These are phyloP conservation scores for Cudoniella acicularis DNA, from an alignment of 495 filamentous ascomycete species.

Conservation along the genomic window DNA sequence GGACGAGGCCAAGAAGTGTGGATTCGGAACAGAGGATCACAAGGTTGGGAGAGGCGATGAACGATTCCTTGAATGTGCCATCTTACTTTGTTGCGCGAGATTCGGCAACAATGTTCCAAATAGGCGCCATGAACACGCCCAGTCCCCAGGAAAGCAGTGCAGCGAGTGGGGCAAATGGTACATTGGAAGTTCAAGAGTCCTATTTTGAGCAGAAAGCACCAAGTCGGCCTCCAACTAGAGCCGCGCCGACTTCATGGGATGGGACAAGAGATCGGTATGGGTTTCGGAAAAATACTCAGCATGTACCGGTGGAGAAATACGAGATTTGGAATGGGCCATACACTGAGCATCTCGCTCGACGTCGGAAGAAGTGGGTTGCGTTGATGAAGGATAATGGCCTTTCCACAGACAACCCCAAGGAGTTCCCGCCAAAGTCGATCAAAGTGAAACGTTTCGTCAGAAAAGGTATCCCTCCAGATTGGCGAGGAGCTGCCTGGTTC, in stretches of 20 bases:
- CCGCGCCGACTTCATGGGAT: slow-evolving; percentile 11
- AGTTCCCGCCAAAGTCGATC: slow-evolving; percentile 73
- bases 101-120: slow-evolving; percentile 34
- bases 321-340: slow-evolving; percentile 78
- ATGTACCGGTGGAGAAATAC: slow-evolving; percentile 72
- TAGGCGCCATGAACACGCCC: slow-evolving; percentile 9
- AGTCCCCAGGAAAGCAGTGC: slow-evolving; percentile 15
- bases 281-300: slow-evolving; percentile 82
- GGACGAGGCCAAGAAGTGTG: slow-evolving; percentile 18
- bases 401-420: slow-evolving; percentile 62
- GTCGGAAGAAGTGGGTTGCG: slow-evolving; percentile 75
- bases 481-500: slow-evolving; percentile 93
- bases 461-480: slow-evolving; percentile 93
- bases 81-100: slow-evolving; percentile 29
- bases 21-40: slow-evolving; percentile 32
- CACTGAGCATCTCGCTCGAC: slow-evolving; percentile 59
- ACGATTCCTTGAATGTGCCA: slow-evolving; percentile 32
- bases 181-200: slow-evolving; percentile 21
- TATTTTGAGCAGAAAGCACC: slow-evolving; percentile 22
- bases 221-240: slow-evolving; percentile 6
- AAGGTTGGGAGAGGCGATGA: slow-evolving; percentile 41
- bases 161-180: slow-evolving; percentile 5
- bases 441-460: slow-evolving; percentile 87
- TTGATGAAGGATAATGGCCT: slow-evolving; percentile 75
- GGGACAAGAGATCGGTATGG: slow-evolving; percentile 75